Percentiles rank a stretch among this genome's conserved stretches.
phyloP scores from a whole-genome alignment of 148 eudicot species.

The Spergularia bocconei region DNA sequence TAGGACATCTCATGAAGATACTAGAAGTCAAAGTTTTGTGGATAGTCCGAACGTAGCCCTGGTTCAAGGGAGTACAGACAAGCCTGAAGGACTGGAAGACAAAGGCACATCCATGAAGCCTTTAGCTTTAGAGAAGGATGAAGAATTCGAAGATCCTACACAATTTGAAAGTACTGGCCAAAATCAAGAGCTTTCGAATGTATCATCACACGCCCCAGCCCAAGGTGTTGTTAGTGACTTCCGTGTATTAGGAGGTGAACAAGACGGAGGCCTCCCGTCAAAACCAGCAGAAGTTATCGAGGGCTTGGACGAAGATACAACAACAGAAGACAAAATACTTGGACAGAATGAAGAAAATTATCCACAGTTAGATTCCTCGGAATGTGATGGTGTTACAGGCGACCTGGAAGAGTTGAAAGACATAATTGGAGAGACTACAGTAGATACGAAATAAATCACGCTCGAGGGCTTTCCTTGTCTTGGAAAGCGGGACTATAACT shows the following conservation, averaged over 20 bases:
- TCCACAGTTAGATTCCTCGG: conserved; percentile 12
- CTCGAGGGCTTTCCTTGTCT: neutral
- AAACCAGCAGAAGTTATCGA: conserved; percentile 7
- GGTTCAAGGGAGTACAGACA: conserved; percentile 18
- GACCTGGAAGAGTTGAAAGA: conserved; percentile 7
- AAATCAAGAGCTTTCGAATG: conserved; percentile 9
- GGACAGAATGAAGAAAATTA: neutral
- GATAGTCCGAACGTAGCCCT: conserved; percentile 4
- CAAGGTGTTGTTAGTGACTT: neutral
- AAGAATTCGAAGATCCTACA: conserved; percentile 14
- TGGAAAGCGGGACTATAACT: neutral
- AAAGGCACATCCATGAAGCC: conserved; percentile 14
- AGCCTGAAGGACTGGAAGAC: conserved; percentile 18
- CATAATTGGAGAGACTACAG: neutral
- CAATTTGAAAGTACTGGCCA: conserved; percentile 18
- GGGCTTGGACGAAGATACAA: neutral
- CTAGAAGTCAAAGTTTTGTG: neutral
- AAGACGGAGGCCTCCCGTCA: neutral
- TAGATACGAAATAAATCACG: conserved; percentile 6
- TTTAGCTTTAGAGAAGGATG: conserved; percentile 12
- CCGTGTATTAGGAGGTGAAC: conserved; percentile 4
- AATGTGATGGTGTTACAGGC: neutral
- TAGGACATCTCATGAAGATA: conserved; percentile 8
- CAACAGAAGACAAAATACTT: neutral
- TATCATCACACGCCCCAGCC: neutral